Conservation (phyloP, 441 rosid genomes). For the Gossypium lobatum region DNA sequence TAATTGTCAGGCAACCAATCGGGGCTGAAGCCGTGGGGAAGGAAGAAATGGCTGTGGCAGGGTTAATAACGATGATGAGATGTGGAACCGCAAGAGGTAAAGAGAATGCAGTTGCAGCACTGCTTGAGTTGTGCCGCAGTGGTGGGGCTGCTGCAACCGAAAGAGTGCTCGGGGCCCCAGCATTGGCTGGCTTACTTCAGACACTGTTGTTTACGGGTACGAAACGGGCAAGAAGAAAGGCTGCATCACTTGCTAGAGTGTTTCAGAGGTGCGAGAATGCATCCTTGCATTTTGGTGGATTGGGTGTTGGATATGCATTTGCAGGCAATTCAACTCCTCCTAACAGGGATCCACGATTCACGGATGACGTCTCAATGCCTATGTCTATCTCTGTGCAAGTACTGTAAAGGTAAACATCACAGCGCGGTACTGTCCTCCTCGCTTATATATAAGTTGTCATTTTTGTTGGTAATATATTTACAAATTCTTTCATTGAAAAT, state of each 20-base stretch:
- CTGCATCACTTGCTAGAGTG: constrained; percentile 85
- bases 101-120: constrained; percentile 91
- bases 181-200: constrained; percentile 79
- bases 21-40: constrained; percentile 73
- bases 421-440: constrained; percentile 20
- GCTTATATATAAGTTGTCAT: constrained; percentile 26
- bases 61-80: constrained; percentile 75
- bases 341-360: constrained; percentile 35
- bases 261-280: constrained; percentile 72
- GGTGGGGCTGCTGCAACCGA: constrained; percentile 71
- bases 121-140: constrained; percentile 79
- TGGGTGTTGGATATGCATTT: constrained; percentile 65
- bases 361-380: constrained; percentile 61
- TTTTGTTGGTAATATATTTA: constrained; percentile 39
- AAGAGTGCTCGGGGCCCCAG: constrained; percentile 67
- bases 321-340: constrained; percentile 55
- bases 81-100: constrained; percentile 88
- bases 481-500: constrained; percentile 57
- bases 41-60: constrained; percentile 63
- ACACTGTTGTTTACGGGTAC: constrained; percentile 79
- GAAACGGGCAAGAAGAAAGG: constrained; percentile 90
- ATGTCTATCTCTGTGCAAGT: constrained; percentile 53
- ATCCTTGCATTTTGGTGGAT: constrained; percentile 43
- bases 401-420: constrained; percentile 39
- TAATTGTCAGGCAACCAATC: constrained; percentile 65